A percentile compares a stretch with the other conserved stretches of the same genome.
Evolutionary conservation across 2,329 filamentous ascomycete genomes (phyloP).

Genomic region (Colletotrichum sp.): DNA sequence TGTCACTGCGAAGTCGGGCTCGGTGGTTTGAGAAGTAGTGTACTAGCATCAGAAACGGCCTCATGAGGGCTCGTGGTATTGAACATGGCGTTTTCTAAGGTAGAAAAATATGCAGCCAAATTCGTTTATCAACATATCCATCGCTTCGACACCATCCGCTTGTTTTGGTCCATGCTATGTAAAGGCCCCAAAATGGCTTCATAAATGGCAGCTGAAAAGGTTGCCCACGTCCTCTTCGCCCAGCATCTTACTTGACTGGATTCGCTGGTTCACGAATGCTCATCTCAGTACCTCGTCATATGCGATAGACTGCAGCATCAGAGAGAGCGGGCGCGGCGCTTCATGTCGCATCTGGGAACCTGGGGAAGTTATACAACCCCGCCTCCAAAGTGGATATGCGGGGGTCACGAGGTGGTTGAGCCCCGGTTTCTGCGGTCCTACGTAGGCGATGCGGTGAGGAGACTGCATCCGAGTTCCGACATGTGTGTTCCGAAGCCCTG

Average conservation of each 20-base stretch:
- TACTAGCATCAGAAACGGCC: not conserved
- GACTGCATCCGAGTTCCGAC: not conserved
- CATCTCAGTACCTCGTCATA: not conserved
- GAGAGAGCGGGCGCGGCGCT: not conserved
- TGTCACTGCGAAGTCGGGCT: not conserved
- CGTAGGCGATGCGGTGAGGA: not conserved
- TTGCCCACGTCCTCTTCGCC: not conserved
- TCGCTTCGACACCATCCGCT: not conserved
- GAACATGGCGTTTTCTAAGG: not conserved
- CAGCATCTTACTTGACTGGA: not conserved
- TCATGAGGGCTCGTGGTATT: not conserved
- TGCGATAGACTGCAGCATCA: not conserved
- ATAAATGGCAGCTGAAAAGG: not conserved
- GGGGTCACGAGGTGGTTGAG: not conserved
- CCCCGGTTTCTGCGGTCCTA: accelerated
- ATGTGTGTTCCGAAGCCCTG: not conserved
- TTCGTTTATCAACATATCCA: not conserved
- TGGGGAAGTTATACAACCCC: not conserved
- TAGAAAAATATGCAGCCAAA: not conserved
- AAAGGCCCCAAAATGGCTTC: not conserved
- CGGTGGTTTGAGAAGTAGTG: not conserved
- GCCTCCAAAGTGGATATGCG: not conserved
- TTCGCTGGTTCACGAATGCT: not conserved
- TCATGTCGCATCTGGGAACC: not conserved
- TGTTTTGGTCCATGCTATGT: not conserved